These are phyloP conservation scores for Arthrobotrys sinensis DNA, from an alignment of 2,329 filamentous ascomycete species.

Conservation along the genomic window DNA sequence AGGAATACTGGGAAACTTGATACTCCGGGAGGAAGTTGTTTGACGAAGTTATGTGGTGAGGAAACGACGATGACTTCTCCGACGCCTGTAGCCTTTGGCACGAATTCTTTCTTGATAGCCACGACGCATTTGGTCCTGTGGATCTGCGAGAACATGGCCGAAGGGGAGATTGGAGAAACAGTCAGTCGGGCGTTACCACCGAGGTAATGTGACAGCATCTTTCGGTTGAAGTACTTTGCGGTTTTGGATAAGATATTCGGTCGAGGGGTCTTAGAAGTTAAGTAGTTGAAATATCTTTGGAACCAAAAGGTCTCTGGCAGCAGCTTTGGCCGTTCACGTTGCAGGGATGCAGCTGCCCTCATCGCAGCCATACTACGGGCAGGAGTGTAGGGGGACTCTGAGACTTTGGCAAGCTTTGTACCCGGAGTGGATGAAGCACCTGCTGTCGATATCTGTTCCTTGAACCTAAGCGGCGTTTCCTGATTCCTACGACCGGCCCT, in stretches of 20 bases:
- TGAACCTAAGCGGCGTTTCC: not conserved
- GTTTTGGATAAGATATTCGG: slow-evolving; percentile 3
- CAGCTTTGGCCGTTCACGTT: not conserved
- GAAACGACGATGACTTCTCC: slow-evolving; percentile 39
- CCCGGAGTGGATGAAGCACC: not conserved
- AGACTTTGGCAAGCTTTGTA: not conserved
- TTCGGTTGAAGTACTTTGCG: slow-evolving; percentile 14
- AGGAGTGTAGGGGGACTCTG: not conserved
- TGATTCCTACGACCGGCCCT: not conserved
- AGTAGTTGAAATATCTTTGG: slow-evolving; percentile 32
- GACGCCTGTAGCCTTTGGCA: slow-evolving; percentile 3
- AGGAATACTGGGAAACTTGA: slow-evolving; percentile 48
- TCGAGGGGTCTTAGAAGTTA: not conserved
- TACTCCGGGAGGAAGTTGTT: slow-evolving; percentile 9
- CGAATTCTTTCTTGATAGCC: slow-evolving; percentile 20
- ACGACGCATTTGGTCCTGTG: slow-evolving; percentile 16
- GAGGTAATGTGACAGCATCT: slow-evolving; percentile 37
- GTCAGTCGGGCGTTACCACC: slow-evolving; percentile 35
- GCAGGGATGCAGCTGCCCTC: not conserved
- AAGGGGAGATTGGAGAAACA: slow-evolving; percentile 7
- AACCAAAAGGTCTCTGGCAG: slow-evolving; percentile 47
- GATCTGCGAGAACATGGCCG: slow-evolving; percentile 2
- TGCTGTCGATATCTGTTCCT: not conserved
- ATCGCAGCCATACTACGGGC: not conserved
- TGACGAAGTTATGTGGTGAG: not conserved